Base-by-base conservation (phyloP, 2,329 filamentous ascomycete genomes). In the Monosporascus sp. region DNA sequence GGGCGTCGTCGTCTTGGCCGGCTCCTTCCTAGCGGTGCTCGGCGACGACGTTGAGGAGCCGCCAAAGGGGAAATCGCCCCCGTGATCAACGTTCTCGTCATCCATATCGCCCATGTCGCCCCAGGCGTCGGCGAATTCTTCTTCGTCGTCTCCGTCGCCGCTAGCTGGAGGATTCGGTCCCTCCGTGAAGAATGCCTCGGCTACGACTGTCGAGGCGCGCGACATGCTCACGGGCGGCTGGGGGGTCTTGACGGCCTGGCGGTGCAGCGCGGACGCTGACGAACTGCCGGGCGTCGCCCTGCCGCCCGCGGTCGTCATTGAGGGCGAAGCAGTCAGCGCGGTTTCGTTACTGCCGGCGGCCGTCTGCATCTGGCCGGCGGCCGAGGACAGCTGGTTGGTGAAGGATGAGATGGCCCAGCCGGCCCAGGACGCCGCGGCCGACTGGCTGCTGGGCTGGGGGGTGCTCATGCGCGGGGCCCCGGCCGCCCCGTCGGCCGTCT, bases 401-500 rank as follows among this genome's bases (percentile, higher is more conserved):
- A 99, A 99, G 1, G 91, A 97, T 0, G 94, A 97, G 51, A 99
- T 97, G 1, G 94, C 94, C 94, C 94, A 99, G 14, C 94, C 94
- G 1, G 94, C 84, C 94, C 94, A 97, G 51, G 86, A 80, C 39
- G 79, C 82, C 46, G 73, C 70, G 14, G 17, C 20, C n/a, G 41
- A n/a, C 41, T 44, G 41, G 20, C 41, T 22, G 55, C 65, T 70
- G 2, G 80, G 74, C 55, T 90, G 88, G 1, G 90, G 86, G 1
- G 89, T 94, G 57, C 87, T 85, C 78, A 96, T 94, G 37, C 90
- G 83, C 1, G 89, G 87, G 17, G n/a, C 18, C 20, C 3, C 14
- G 22, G 56, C 62, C 1, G 81, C 79, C 20, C 72, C 74, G 5
- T 75, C 74, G 24, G 76, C 71, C 14, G 80, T 72, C 24, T 75